Evolutionary conservation across 306 rosid genomes (phyloP).

Genomic region (Hylodesmum podocarpum): DNA sequence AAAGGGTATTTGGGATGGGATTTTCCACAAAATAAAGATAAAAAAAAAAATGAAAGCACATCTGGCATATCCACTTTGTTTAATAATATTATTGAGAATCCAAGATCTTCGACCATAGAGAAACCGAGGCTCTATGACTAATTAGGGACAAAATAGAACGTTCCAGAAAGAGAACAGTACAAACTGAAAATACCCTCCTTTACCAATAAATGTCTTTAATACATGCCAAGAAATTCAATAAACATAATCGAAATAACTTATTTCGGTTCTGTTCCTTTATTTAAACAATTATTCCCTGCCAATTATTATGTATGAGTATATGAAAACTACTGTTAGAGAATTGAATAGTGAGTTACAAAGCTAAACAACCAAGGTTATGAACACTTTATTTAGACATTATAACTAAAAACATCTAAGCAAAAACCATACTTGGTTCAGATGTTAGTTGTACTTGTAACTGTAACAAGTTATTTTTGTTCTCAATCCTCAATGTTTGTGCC

Average conservation of each 20-base stretch:
- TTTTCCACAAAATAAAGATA: not conserved
- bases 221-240: not conserved
- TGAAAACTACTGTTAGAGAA: not conserved
- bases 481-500: not conserved
- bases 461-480: not conserved
- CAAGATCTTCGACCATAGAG: constrained; percentile 56
- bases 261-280: not conserved
- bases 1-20: not conserved
- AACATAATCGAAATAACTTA: not conserved
- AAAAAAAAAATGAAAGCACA: not conserved
- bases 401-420: constrained; percentile 25
- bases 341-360: not conserved
- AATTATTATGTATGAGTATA: not conserved
- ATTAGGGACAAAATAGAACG: constrained; percentile 17
- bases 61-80: constrained; percentile 46
- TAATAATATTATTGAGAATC: constrained; percentile 39
- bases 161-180: not conserved
- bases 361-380: not conserved
- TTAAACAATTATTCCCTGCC: not conserved
- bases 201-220: not conserved
- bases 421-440: constrained; percentile 27
- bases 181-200: not conserved
- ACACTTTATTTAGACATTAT: constrained; percentile 27
- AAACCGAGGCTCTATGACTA: constrained; percentile 49
- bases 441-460: not conserved